These are phyloP conservation scores for Boechera divaricarpa DNA, from an alignment of 345 rosid genomes.

Conservation along the genomic window DNA sequence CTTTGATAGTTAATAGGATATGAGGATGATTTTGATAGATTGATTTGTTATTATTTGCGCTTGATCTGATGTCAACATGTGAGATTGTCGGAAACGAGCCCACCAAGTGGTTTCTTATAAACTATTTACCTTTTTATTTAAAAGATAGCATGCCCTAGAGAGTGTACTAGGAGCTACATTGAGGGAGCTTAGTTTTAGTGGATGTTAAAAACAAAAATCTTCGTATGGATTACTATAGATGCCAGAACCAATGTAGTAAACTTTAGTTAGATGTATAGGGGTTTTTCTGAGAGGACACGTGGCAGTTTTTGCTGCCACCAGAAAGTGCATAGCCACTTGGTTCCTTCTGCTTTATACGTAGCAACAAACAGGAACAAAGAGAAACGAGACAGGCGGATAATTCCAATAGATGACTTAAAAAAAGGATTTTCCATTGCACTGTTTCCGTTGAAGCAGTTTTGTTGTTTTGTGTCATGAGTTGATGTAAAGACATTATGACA, in stretches of 20 bases:
- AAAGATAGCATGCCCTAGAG: constrained; percentile 19
- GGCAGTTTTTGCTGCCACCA: constrained; percentile 34
- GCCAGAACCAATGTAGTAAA: constrained; percentile 29
- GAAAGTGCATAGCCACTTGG: constrained; percentile 38
- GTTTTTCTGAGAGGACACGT: constrained; percentile 38
- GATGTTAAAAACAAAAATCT: not conserved
- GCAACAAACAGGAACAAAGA: constrained; percentile 36
- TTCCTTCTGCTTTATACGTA: constrained; percentile 28
- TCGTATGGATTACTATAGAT: constrained; percentile 16
- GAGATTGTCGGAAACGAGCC: constrained; percentile 48
- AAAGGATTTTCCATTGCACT: constrained; percentile 28
- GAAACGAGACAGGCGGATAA: constrained; percentile 42
- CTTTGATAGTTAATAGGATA: constrained; percentile 6
- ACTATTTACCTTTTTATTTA: constrained; percentile 29
- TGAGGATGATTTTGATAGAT: constrained; percentile 39
- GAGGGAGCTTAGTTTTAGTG: constrained; percentile 12
- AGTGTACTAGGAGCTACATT: constrained; percentile 2
- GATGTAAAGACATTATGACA: constrained; percentile 42
- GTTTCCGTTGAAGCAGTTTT: constrained; percentile 16
- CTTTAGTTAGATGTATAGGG: constrained; percentile 8
- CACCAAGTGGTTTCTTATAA: constrained; percentile 44
- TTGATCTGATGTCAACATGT: constrained; percentile 46
- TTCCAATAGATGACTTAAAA: constrained; percentile 41
- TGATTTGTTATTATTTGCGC: constrained; percentile 23
- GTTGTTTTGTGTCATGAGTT: constrained; percentile 45